Evolutionary conservation across 2,329 filamentous ascomycete genomes (phyloP).

Genomic region (Calonectria hongkongensis): DNA sequence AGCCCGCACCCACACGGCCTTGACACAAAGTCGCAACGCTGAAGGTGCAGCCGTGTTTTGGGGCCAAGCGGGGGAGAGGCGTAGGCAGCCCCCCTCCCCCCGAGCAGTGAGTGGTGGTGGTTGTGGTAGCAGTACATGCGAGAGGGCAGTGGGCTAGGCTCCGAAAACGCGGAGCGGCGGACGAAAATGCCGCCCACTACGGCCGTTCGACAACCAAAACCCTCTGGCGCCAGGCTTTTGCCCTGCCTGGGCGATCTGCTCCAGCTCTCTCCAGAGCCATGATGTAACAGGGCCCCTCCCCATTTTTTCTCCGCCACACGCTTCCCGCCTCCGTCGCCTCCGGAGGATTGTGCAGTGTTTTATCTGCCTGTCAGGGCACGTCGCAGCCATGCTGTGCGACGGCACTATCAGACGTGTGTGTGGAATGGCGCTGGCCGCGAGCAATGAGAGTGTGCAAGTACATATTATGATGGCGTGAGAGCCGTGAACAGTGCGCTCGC

Average conservation of each 20-base stretch:
- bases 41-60: constrained; percentile 4
- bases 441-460: neutral
- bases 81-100: neutral
- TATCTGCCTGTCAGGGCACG: constrained; percentile 25
- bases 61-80: constrained; percentile 9
- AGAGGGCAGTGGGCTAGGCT: constrained; percentile 3
- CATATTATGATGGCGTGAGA: constrained; percentile 14
- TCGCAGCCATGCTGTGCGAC: constrained; percentile 30
- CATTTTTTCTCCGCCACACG: constrained; percentile 28
- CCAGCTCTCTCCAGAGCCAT: constrained; percentile 11
- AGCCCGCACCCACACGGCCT: neutral
- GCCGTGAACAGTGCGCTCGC: neutral
- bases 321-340: constrained; percentile 26
- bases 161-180: constrained; percentile 24
- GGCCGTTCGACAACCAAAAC: constrained; percentile 19
- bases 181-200: constrained; percentile 25
- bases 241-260: constrained; percentile 15
- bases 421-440: constrained; percentile 10
- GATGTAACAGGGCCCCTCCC: constrained; percentile 26
- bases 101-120: constrained; percentile 5
- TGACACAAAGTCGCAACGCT: constrained; percentile 3
- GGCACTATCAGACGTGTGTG: constrained; percentile 30
- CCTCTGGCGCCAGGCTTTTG: constrained; percentile 12
- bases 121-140: constrained; percentile 15
- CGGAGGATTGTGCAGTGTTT: constrained; percentile 30